Conservation (phyloP, 106 monocot species). For the Vanilla planifolia region DNA sequence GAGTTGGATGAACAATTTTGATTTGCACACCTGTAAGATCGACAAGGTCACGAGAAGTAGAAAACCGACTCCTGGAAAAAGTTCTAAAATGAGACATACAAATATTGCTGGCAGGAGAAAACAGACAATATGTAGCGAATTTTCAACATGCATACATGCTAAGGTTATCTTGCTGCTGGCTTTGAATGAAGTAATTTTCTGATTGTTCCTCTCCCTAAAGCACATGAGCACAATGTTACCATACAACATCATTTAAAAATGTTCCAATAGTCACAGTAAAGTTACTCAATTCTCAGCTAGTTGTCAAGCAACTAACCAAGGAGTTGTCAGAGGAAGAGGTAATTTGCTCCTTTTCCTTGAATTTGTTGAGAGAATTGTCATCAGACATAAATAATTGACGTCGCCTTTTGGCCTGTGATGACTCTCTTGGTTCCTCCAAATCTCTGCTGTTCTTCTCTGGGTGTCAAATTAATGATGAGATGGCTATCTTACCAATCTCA, state of each 20-base stretch:
- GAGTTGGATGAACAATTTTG: not conserved
- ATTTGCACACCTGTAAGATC: not conserved
- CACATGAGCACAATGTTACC: not conserved
- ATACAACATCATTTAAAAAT: not conserved
- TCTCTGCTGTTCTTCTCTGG: not conserved
- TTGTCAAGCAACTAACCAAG: not conserved
- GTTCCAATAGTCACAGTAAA: not conserved
- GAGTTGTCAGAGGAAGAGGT: constrained; percentile 3
- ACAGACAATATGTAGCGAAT: not conserved
- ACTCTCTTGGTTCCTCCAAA: not conserved
- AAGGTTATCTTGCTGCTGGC: not conserved
- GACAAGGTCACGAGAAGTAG: not conserved
- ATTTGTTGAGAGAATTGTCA: not conserved
- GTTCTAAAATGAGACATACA: not conserved
- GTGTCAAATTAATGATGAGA: not conserved
- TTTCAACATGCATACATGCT: not conserved
- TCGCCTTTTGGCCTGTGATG: constrained; percentile 2
- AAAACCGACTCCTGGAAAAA: not conserved
- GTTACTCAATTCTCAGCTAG: not conserved
- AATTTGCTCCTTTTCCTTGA: not conserved
- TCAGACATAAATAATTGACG: not conserved
- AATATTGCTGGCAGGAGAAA: not conserved
- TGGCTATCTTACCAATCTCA: not conserved
- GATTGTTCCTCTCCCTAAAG: constrained; percentile 1
- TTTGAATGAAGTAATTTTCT: not conserved